A percentile compares a stretch with the other conserved stretches of the same genome.
These are phyloP conservation scores for Fragaria iinumae DNA, from an alignment of 306 rosid species.

Conservation along the genomic window DNA sequence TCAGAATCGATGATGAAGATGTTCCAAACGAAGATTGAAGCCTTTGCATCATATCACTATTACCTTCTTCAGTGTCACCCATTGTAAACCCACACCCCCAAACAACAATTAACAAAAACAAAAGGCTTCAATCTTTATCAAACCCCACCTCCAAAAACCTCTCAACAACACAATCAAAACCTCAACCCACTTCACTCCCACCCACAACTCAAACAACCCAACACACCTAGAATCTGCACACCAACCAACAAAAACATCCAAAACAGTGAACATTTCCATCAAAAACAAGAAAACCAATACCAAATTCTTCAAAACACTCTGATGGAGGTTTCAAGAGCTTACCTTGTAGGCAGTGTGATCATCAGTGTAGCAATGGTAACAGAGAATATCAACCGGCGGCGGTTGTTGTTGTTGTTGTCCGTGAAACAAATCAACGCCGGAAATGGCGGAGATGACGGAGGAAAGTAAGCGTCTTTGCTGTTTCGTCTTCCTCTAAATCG, in stretches of 20 bases:
- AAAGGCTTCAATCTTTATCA: background rate
- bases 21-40: conserved; percentile 68
- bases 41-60: conserved; percentile 56
- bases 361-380: background rate
- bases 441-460: conserved; percentile 65
- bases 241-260: background rate
- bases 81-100: conserved; percentile 27
- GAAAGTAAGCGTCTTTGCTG: conserved; percentile 33
- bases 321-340: background rate
- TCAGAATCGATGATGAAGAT: conserved; percentile 57
- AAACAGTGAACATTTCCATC: background rate
- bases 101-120: background rate
- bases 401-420: background rate
- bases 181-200: background rate
- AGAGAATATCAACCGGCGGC: background rate
- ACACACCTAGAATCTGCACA: conserved; percentile 27
- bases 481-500: conserved; percentile 24
- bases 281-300: background rate
- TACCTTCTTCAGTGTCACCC: conserved; percentile 74
- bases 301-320: background rate
- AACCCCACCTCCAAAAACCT: background rate
- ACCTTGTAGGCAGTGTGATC: conserved; percentile 1
- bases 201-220: conserved; percentile 15
- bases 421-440: conserved; percentile 1
- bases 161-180: background rate